A percentile compares a stretch with the other conserved stretches of the same genome.
Evolutionary conservation across 352 stramenopile species (phyloP).

Genomic region (Saprolegnia diclina): DNA sequence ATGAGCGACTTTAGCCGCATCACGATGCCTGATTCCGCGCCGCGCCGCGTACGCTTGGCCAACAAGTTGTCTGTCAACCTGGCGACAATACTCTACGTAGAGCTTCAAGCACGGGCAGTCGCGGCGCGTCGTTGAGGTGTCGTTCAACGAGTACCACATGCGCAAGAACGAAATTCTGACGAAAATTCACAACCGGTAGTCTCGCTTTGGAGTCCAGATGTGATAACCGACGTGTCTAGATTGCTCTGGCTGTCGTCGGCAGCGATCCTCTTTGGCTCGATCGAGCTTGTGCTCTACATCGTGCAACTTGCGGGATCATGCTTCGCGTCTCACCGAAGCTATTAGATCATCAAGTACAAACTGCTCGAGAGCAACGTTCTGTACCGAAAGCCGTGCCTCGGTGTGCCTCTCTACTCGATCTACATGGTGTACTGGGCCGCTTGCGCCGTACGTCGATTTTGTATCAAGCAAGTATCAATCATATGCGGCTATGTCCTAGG

Average conservation of each 20-base stretch:
- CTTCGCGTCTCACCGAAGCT: not conserved
- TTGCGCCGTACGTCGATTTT: conserved; percentile 30
- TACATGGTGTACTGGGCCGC: conserved; percentile 60
- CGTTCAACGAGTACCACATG: conserved; percentile 61
- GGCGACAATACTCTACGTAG: not conserved
- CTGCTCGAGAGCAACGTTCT: conserved; percentile 40
- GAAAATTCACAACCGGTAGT: conserved; percentile 59
- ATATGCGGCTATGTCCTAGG: not conserved
- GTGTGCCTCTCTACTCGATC: conserved; percentile 45
- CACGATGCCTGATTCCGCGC: not conserved
- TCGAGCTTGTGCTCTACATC: conserved; percentile 40
- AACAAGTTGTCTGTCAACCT: not conserved
- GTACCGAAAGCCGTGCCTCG: conserved; percentile 35
- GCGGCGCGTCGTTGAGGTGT: conserved; percentile 60
- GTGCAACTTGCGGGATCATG: conserved; percentile 30
- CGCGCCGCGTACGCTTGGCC: conserved; percentile 10
- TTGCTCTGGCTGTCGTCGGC: conserved; percentile 42
- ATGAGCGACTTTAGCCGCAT: conserved; percentile 16
- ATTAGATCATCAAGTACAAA: conserved; percentile 46
- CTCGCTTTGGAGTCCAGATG: conserved; percentile 34
- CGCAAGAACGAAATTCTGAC: conserved; percentile 67
- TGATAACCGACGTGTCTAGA: conserved; percentile 33
- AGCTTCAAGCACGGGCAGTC: conserved; percentile 64
- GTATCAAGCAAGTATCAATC: not conserved
- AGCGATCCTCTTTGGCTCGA: conserved; percentile 18